Percentiles rank a stretch among this genome's conserved stretches.
Conservation (phyloP, 192 early-diverging fungal species). For the Backusella tuberculispora region DNA sequence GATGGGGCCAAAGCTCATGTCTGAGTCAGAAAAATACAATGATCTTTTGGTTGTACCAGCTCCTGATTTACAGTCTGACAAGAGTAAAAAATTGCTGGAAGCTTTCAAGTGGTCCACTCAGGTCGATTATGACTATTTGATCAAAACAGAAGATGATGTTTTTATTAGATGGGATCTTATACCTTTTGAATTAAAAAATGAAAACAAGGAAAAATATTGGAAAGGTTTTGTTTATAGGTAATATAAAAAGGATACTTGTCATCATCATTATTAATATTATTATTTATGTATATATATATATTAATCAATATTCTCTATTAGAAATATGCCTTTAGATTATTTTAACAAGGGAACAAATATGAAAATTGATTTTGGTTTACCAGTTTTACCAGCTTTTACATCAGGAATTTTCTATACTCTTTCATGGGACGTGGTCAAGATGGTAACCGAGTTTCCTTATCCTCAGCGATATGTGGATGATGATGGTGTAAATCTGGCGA, state of each 20-base stretch:
- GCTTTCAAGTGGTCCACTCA: constrained; percentile 55
- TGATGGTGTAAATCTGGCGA: constrained; percentile 53
- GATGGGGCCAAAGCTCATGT: constrained; percentile 48
- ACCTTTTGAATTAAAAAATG: constrained; percentile 41
- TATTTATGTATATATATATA: background rate
- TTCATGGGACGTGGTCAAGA: constrained; percentile 51
- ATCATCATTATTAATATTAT: background rate
- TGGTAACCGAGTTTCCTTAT: constrained; percentile 43
- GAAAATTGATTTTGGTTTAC: constrained; percentile 48
- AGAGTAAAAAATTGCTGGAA: constrained; percentile 56
- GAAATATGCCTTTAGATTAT: constrained; percentile 57
- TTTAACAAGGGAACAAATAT: constrained; percentile 46
- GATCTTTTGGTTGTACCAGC: constrained; percentile 59
- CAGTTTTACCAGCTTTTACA: constrained; percentile 58
- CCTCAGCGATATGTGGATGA: constrained; percentile 55
- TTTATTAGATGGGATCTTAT: constrained; percentile 61
- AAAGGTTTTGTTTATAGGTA: constrained; percentile 62
- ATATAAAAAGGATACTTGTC: background rate
- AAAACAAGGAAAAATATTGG: constrained; percentile 55
- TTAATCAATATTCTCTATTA: constrained; percentile 21
- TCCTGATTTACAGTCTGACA: constrained; percentile 51
- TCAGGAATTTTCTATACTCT: constrained; percentile 60
- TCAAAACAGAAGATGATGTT: constrained; percentile 64
- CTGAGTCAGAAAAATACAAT: constrained; percentile 48
- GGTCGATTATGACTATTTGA: constrained; percentile 53